phyloP scores from a whole-genome alignment of 257 asterid species.

The Nicotiana undulata region DNA sequence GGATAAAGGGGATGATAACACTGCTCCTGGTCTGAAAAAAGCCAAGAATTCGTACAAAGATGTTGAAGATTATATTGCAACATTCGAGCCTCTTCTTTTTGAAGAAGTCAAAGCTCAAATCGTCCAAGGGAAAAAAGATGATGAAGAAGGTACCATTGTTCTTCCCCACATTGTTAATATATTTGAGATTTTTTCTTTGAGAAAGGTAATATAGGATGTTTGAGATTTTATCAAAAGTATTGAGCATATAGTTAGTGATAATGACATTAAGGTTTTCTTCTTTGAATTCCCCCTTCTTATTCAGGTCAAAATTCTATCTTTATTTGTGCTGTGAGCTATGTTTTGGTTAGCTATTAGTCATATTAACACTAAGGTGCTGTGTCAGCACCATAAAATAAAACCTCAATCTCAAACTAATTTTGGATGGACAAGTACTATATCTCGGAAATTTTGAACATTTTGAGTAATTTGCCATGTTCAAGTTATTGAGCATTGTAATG shows the following conservation, averaged over 20 bases:
- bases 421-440: background rate
- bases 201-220: background rate
- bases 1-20: slow-evolving; percentile 15
- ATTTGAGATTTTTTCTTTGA: background rate
- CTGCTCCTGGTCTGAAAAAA: slow-evolving; percentile 36
- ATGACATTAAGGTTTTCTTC: background rate
- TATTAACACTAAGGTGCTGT: background rate
- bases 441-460: background rate
- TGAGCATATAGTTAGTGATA: background rate
- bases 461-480: background rate
- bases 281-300: background rate
- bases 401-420: background rate
- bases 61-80: slow-evolving; percentile 63
- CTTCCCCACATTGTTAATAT: background rate
- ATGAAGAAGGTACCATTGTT: slow-evolving; percentile 56
- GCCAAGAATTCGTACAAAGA: slow-evolving; percentile 66
- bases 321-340: background rate
- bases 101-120: slow-evolving; percentile 96
- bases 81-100: slow-evolving; percentile 85
- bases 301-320: background rate
- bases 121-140: slow-evolving; percentile 43
- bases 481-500: background rate
- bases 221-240: background rate
- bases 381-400: background rate
- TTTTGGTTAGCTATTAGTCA: background rate